Percentiles rank a stretch among this genome's conserved stretches.
Evolutionary conservation across 306 rosid genomes (phyloP).

Genomic region (Vigna nakashimae): DNA sequence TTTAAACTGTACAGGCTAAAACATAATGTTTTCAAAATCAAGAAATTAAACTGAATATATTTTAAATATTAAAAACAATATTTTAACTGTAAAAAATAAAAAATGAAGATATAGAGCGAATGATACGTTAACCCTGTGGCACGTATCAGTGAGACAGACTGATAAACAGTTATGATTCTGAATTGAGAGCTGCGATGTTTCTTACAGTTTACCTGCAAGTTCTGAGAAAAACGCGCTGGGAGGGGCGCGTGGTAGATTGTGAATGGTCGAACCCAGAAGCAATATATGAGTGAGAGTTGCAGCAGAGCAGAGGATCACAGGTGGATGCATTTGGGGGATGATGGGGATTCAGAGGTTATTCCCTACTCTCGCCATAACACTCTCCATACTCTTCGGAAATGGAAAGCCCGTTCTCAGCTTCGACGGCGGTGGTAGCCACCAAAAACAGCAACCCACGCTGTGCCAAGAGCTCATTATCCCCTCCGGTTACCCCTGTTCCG

Average conservation of each 20-base stretch:
- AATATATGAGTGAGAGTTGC: not conserved
- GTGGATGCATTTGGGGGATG: conserved; percentile 1
- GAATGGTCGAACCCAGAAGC: not conserved
- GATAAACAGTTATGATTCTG: not conserved
- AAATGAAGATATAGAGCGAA: too few relatives aligned
- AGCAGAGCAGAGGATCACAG: not conserved
- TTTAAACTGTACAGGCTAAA: too few relatives aligned
- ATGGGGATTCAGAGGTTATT: conserved; percentile 43
- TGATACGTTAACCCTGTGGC: too few relatives aligned
- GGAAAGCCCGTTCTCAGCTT: conserved; percentile 34
- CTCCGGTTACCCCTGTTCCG: conserved; percentile 83
- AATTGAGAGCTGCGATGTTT: not conserved
- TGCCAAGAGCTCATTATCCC: conserved; percentile 70
- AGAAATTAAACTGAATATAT: too few relatives aligned
- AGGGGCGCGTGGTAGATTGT: conserved; percentile 1
- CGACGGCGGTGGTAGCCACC: conserved; percentile 43
- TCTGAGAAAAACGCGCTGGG: not conserved
- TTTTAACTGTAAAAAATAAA: too few relatives aligned
- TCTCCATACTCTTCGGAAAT: conserved; percentile 43
- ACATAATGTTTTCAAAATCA: too few relatives aligned
- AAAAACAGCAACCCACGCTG: conserved; percentile 47
- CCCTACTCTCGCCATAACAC: conserved; percentile 38
- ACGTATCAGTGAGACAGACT: not conserved
- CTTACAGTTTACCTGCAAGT: too few relatives aligned
- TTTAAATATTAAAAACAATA: too few relatives aligned